These are phyloP conservation scores for Larix kaempferi DNA, from an alignment of 75 land plant genomes.

Conservation along the genomic window DNA sequence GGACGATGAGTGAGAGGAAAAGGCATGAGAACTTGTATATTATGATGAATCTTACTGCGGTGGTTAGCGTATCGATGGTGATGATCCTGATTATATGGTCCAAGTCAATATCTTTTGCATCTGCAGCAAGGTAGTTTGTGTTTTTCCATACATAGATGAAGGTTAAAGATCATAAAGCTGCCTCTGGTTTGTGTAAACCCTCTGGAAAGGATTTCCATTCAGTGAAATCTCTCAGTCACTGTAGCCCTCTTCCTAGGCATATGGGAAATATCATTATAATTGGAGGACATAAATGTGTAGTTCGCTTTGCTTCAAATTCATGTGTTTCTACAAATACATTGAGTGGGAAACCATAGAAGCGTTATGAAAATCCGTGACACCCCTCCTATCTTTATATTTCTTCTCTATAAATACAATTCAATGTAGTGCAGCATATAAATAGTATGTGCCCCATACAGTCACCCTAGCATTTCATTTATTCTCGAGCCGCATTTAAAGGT, in stretches of 20 bases:
- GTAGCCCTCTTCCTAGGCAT: not conserved
- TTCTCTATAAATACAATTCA: too few relatives aligned
- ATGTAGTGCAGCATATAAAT: too few relatives aligned
- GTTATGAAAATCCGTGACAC: too few relatives aligned
- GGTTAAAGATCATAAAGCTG: not conserved
- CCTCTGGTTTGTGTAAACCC: too few relatives aligned
- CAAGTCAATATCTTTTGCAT: not conserved
- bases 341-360: too few relatives aligned
- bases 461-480: too few relatives aligned
- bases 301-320: conserved; percentile 43
- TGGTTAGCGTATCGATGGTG: not conserved
- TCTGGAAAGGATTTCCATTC: not conserved
- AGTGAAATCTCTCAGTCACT: not conserved
- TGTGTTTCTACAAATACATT: too few relatives aligned
- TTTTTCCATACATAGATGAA: not conserved
- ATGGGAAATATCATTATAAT: not conserved
- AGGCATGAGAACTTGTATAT: not conserved
- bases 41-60: not conserved
- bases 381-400: too few relatives aligned
- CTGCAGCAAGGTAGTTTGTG: not conserved
- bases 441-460: too few relatives aligned
- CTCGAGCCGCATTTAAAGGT: too few relatives aligned
- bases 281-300: conserved; percentile 20
- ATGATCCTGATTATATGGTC: not conserved
- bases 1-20: not conserved